Base-by-base conservation (phyloP, 2,329 filamentous ascomycete genomes). In the Colletotrichum sp. region DNA sequence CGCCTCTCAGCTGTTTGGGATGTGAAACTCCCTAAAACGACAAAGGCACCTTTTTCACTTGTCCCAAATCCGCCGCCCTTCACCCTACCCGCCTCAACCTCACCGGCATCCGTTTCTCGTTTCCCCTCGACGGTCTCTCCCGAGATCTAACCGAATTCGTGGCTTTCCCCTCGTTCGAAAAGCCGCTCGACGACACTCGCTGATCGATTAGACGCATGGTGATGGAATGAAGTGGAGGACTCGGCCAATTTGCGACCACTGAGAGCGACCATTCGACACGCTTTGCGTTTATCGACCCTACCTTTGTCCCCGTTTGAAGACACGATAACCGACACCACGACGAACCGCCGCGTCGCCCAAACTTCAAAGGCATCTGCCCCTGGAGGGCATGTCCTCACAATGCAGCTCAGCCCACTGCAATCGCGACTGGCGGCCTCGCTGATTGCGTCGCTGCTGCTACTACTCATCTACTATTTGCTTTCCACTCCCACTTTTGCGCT, bases 361-460 rank as follows among this genome's bases (percentile, higher is more conserved):
- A 74, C 32, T 48, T 26, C 69, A 24, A 66, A 60, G 55, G 63
- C 65, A 68, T 58, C 79, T 78, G 82, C 83, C 84, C 84, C 81
- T 81, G 80, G 84, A 83, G 87, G 87, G 85, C 85, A 85, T 85
- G 83, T 80, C 79, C 80, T 77, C 82, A 84, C 80, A 78, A 91
- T 91, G 90, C 87, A 93, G 84, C 89, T 93, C 83, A 93, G 90
- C 83, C 92, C 90, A 80, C 87, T 94, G 79, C 94, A 94, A 87
- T 93, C 92, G 85, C 93, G 94, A 82, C 90, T 95, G 81, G 90
- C 91, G 82, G 92, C 93, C 80, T 94, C 93, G 73, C 82, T 94
- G 69, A 87, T 90, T 80, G 91, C 92, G 70, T 91, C 92, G 36
- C 84, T 91, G 34, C 81, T 94, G 67, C 83, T 94, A 36, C 80